These are phyloP conservation scores for Metschnikowia sp. DNA, from an alignment of 805 yeast genomes.

Conservation along the genomic window DNA sequence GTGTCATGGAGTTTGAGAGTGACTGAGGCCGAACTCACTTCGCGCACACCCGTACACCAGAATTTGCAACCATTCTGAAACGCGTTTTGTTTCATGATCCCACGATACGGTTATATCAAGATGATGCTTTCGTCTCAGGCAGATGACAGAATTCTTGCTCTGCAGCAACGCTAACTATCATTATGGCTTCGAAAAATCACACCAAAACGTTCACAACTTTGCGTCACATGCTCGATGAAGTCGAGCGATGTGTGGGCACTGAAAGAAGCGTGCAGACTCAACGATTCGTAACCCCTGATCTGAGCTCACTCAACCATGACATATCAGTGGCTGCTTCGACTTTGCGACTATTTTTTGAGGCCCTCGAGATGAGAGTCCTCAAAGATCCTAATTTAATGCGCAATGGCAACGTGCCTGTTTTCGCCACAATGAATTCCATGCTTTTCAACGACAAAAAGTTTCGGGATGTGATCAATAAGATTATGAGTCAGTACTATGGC, in stretches of 20 bases:
- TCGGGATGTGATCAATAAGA: slow-evolving; percentile 3
- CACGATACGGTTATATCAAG: too few species aligned
- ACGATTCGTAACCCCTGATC: not conserved
- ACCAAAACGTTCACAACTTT: not conserved
- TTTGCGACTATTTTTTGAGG: not conserved
- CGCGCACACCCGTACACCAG: slow-evolving; percentile 9
- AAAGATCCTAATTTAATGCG: not conserved
- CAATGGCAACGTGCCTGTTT: not conserved
- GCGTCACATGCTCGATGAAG: not conserved
- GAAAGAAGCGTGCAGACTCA: not conserved
- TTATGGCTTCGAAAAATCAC: not conserved
- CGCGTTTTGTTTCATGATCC: not conserved
- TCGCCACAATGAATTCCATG: slow-evolving; percentile 6
- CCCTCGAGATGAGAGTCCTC: not conserved
- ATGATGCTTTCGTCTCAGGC: too few species aligned
- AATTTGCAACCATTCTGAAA: slow-evolving; percentile 17
- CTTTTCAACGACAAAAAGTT: slow-evolving; percentile 3
- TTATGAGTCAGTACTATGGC: slow-evolving; percentile 3
- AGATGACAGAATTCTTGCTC: too few species aligned
- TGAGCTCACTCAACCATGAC: not conserved
- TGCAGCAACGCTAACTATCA: too few species aligned
- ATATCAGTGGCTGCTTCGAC: not conserved
- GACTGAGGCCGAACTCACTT: not conserved
- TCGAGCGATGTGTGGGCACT: not conserved
- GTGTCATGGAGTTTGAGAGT: slow-evolving; percentile 60